Conservation (phyloP, 371 early-diverging fungal species). For the Enterospora canceri region DNA sequence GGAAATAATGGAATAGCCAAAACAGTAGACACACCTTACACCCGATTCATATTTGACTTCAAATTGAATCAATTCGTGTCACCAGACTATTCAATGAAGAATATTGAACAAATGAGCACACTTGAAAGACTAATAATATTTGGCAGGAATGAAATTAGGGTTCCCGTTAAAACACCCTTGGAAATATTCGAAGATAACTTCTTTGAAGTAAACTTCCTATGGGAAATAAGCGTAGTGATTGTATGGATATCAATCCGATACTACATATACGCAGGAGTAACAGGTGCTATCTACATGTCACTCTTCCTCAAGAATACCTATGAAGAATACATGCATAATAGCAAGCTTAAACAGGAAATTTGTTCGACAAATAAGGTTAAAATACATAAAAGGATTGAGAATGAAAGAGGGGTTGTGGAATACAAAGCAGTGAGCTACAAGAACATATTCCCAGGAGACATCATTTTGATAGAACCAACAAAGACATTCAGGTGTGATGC, state of each 20-base stretch:
- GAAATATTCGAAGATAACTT: conserved; percentile 33
- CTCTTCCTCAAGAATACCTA: conserved; percentile 24
- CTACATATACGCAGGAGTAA: conserved; percentile 39
- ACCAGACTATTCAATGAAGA: not conserved
- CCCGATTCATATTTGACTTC: conserved; percentile 5
- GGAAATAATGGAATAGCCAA: not conserved
- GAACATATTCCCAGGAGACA: conserved; percentile 47
- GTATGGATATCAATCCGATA: conserved; percentile 47
- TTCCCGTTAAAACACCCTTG: not conserved
- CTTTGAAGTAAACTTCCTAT: conserved; percentile 30
- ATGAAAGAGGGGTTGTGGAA: conserved; percentile 22
- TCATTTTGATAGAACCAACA: conserved; percentile 34
- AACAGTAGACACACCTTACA: not conserved
- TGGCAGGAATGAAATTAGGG: conserved; percentile 41
- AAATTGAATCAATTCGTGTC: not conserved
- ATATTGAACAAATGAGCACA: conserved; percentile 13
- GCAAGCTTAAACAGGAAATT: too few relatives aligned
- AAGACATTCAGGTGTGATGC: conserved; percentile 75
- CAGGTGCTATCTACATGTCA: conserved; percentile 39
- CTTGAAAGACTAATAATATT: conserved; percentile 45
- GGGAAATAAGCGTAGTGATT: conserved; percentile 39
- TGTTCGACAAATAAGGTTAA: too few relatives aligned
- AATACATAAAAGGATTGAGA: too few relatives aligned
- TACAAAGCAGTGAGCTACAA: conserved; percentile 15
- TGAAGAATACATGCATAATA: conserved; percentile 37